phyloP scores from a whole-genome alignment of 2,329 filamentous ascomycete species.

The Ophiostoma populinum region DNA sequence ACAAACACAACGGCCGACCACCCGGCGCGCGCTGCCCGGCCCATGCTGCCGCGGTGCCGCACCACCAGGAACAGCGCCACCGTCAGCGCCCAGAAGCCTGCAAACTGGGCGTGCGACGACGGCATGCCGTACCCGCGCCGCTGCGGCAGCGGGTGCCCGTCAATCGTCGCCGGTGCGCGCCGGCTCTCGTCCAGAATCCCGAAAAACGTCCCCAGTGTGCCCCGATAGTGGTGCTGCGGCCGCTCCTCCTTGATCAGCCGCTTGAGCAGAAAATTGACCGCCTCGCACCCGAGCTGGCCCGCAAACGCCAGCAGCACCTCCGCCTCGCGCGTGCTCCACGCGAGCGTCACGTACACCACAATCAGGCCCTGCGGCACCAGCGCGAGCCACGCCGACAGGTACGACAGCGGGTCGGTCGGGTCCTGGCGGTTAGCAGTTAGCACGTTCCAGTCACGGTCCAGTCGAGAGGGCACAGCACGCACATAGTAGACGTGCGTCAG shows the following conservation, averaged over 20 bases:
- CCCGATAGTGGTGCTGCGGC: conserved; percentile 56
- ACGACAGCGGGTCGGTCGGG: conserved; percentile 68
- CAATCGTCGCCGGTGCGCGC: neutral
- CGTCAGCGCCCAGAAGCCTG: conserved; percentile 77
- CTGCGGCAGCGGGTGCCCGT: conserved; percentile 5
- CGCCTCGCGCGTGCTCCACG: conserved; percentile 79
- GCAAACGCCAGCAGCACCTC: conserved; percentile 82
- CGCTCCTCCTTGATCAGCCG: conserved; percentile 83
- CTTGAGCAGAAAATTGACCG: conserved; percentile 77
- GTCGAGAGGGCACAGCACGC: neutral
- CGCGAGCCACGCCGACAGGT: conserved; percentile 82
- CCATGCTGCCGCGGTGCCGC: too few relatives aligned
- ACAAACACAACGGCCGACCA: conserved; percentile 39
- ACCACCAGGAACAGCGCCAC: conserved; percentile 70
- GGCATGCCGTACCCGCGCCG: conserved; percentile 81
- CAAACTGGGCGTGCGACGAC: conserved; percentile 83
- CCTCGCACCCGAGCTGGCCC: conserved; percentile 85
- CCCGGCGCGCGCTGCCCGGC: too few relatives aligned
- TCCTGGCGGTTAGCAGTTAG: too few relatives aligned
- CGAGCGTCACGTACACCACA: conserved; percentile 74
- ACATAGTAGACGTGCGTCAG: conserved; percentile 5
- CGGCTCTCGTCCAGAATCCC: neutral
- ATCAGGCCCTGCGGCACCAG: conserved; percentile 84
- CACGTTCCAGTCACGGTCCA: too few relatives aligned
- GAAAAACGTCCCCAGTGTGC: conserved; percentile 2